Evolutionary conservation across 768 basidiomycete species (phyloP).

Genomic region (Lactifluus volemus): DNA sequence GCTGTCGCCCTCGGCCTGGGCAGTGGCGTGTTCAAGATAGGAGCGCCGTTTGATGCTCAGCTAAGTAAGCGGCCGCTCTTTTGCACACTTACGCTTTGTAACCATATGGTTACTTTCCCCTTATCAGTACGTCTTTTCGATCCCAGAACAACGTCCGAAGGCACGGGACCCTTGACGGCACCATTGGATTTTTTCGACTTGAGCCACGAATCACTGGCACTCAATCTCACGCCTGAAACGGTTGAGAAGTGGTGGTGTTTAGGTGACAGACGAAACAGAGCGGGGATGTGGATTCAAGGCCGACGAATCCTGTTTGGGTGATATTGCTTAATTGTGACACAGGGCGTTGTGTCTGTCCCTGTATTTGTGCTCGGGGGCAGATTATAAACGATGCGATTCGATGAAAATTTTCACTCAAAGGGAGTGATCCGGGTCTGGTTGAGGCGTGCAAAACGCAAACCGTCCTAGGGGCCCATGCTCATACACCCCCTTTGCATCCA

Average conservation of each 20-base stretch:
- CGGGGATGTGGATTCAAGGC: slow-evolving; percentile 72
- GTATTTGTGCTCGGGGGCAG: neutral
- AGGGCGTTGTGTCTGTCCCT: neutral
- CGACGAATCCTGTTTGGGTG: slow-evolving; percentile 1
- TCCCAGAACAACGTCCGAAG: slow-evolving; percentile 25
- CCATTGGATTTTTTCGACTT: slow-evolving; percentile 62
- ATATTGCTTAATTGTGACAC: neutral
- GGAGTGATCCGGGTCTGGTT: neutral
- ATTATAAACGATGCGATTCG: neutral
- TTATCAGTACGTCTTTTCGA: slow-evolving; percentile 16
- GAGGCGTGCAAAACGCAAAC: neutral
- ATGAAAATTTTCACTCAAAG: neutral
- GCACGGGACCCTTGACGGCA: slow-evolving; percentile 56
- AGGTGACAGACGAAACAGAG: slow-evolving; percentile 61
- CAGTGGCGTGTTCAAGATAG: slow-evolving; percentile 41
- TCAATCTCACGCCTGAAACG: slow-evolving; percentile 36
- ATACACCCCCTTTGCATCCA: neutral
- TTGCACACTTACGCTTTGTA: neutral
- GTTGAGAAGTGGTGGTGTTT: slow-evolving; percentile 91
- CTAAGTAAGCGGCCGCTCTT: slow-evolving; percentile 41
- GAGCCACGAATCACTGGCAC: neutral
- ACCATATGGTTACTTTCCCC: neutral
- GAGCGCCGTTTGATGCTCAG: slow-evolving; percentile 68
- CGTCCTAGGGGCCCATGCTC: neutral
- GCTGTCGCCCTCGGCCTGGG: slow-evolving; percentile 57